Conservation (phyloP, 1,284 basidiomycete genomes). For the Ganoderma lucidum region DNA sequence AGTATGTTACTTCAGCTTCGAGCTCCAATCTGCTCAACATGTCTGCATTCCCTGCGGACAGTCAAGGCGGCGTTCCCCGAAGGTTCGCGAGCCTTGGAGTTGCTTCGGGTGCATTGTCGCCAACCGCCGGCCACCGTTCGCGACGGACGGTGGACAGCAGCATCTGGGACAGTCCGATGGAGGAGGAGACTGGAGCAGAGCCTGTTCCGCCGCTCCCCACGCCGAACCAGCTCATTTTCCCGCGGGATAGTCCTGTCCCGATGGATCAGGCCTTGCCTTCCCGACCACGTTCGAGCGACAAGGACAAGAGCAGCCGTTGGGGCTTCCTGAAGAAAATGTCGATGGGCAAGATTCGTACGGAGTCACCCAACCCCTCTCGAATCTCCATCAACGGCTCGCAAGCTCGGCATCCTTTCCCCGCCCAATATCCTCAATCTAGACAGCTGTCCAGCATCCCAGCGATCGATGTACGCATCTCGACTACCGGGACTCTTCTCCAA, state of each 20-base stretch:
- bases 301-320: slow-evolving; percentile 79
- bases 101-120: slow-evolving; percentile 35
- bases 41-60: slow-evolving; percentile 44
- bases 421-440: slow-evolving; percentile 23
- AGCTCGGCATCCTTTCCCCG: slow-evolving; percentile 26
- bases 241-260: slow-evolving; percentile 31
- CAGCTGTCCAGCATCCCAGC: slow-evolving; percentile 17
- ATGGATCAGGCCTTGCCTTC: slow-evolving; percentile 37
- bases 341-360: slow-evolving; percentile 85
- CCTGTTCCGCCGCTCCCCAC: slow-evolving; percentile 31
- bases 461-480: slow-evolving; percentile 76
- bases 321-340: slow-evolving; percentile 97
- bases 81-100: slow-evolving; percentile 77
- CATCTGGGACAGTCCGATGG: slow-evolving; percentile 44
- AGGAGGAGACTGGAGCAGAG: slow-evolving; percentile 35
- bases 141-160: slow-evolving; percentile 39
- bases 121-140: slow-evolving; percentile 31
- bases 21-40: slow-evolving; percentile 66
- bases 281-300: slow-evolving; percentile 45
- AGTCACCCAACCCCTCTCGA: slow-evolving; percentile 48
- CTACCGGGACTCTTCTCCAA: slow-evolving; percentile 60
- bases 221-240: slow-evolving; percentile 34
- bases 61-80: slow-evolving; percentile 48
- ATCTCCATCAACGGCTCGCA: slow-evolving; percentile 38
- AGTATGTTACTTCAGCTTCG: slow-evolving; percentile 65